Evolutionary conservation across 2,329 filamentous ascomycete genomes (phyloP), one percentile per base, ranked within the genome.

Genomic region (Colletotrichum sp.): DNA sequence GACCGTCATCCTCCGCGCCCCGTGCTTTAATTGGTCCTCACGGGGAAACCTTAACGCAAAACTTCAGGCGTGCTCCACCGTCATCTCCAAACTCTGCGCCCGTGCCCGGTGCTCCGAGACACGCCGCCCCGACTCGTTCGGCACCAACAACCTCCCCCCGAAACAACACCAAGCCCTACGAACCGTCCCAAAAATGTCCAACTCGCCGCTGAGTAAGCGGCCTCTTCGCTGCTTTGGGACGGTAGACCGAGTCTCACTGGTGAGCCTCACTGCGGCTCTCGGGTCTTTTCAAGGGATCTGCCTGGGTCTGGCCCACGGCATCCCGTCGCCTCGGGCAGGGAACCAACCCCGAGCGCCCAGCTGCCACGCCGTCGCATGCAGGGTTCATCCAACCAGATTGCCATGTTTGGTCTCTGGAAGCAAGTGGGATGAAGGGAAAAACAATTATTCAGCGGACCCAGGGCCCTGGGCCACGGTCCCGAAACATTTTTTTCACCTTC

Each of bases 121-220:
- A 59, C 26, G 73, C 73, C 69, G 63, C 61, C 48, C 63, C 69
- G 73, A 65, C 48, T 30, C 18, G 13, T 36, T 64, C 70, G 63
- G 59, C 30, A 14, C 48, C 18, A 24, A 30, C 14, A 26, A 24
- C 32, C 61, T 12, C 43, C 30, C 32, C 8, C 32, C 38, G 28
- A 24, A 36, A 28, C 10, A 48, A 48, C 43, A 48, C 43, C 43
- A 48, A 48, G 43, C 43, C 43, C 43, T 26, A 21, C 18, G 34
- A 12, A 43, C 21, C 7, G 12, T n/a, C 2, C 32, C 21, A 38
- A 18, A 21, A 30, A 8, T 13, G 14, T 14, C 56, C 21, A 63
- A 6, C 2, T 36, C 1, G n/a, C 63, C 73, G 69, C 69, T 75
- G 26, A 73, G n/a, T 75, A 58, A 75, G 73, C 73, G 73, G 24